These are phyloP conservation scores for Gastrolobium villosum DNA, from an alignment of 306 rosid species.

Conservation along the genomic window DNA sequence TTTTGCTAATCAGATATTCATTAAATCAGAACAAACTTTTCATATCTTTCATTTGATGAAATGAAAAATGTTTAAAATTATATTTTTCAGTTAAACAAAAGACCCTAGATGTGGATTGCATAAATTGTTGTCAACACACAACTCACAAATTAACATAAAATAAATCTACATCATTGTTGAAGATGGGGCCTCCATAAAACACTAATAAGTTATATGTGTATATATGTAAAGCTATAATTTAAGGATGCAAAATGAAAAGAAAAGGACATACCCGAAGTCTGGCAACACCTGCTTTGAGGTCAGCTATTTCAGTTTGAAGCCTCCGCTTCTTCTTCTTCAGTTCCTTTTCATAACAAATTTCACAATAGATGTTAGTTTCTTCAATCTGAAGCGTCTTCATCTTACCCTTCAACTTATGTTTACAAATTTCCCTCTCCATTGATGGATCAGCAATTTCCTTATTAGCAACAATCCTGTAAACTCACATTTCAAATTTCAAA, in stretches of 20 bases:
- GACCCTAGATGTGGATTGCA: slow-evolving; percentile 34
- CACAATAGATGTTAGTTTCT: no score
- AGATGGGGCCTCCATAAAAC: slow-evolving; percentile 37
- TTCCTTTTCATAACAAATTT: no score
- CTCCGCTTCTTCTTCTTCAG: slow-evolving; percentile 74
- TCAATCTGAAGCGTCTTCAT: no score
- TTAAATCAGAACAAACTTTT: not conserved
- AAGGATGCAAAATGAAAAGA: slow-evolving; percentile 34
- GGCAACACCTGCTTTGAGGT: slow-evolving; percentile 91
- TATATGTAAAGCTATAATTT: slow-evolving; percentile 23
- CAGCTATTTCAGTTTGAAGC: slow-evolving; percentile 95
- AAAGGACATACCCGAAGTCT: slow-evolving; percentile 74
- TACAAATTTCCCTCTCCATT: slow-evolving; percentile 91
- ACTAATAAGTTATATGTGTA: slow-evolving; percentile 24
- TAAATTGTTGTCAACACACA: slow-evolving; percentile 42
- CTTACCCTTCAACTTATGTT: slow-evolving; percentile 78
- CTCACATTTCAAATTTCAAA: not conserved
- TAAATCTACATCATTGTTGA: slow-evolving; percentile 33
- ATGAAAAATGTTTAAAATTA: slow-evolving; percentile 4
- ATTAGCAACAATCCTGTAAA: slow-evolving; percentile 85
- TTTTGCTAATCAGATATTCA: not conserved
- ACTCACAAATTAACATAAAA: slow-evolving; percentile 36
- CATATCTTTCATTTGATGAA: not conserved
- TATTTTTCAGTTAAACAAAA: not conserved
- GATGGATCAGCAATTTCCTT: slow-evolving; percentile 97